phyloP scores from a whole-genome alignment of 352 stramenopile species.

The Phytopythium mirpurense region DNA sequence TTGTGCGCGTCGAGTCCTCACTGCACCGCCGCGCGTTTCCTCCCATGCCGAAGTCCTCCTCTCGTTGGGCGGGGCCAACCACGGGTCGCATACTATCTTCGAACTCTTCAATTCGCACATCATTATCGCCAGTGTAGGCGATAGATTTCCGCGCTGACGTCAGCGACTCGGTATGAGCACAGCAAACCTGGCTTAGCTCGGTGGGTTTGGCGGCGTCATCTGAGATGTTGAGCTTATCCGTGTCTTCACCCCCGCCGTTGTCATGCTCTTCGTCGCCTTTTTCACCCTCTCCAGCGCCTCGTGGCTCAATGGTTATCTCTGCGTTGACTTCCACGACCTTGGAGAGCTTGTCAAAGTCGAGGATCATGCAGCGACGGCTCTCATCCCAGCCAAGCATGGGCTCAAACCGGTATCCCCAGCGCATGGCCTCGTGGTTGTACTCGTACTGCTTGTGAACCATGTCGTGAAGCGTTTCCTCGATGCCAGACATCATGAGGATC shows the following conservation, averaged over 20 bases:
- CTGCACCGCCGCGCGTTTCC: slow-evolving; percentile 7
- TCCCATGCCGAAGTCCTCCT: not conserved
- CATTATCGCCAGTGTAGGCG: not conserved
- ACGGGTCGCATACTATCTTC: not conserved
- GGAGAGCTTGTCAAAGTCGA: slow-evolving; percentile 49
- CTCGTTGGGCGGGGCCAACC: not conserved
- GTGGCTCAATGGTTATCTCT: not conserved
- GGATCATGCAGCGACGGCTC: slow-evolving; percentile 19
- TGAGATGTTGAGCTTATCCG: slow-evolving; percentile 1
- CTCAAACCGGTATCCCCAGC: slow-evolving; percentile 35
- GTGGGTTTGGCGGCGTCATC: not conserved
- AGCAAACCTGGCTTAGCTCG: not conserved
- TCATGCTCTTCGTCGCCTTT: slow-evolving; percentile 1
- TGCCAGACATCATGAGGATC: slow-evolving; percentile 46
- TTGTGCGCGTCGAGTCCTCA: slow-evolving; percentile 16
- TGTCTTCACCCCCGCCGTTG: not conserved
- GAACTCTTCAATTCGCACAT: not conserved
- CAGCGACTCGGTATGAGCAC: not conserved
- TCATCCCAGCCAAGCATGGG: slow-evolving; percentile 36
- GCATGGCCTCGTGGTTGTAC: slow-evolving; percentile 34
- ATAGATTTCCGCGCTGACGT: not conserved
- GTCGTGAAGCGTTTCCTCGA: slow-evolving; percentile 60
- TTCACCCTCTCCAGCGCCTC: not conserved
- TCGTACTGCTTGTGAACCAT: slow-evolving; percentile 49
- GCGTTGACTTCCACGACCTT: slow-evolving; percentile 13